phyloP scores from a whole-genome alignment of 1,284 basidiomycete genomes.

The Ustilago trichophora region DNA sequence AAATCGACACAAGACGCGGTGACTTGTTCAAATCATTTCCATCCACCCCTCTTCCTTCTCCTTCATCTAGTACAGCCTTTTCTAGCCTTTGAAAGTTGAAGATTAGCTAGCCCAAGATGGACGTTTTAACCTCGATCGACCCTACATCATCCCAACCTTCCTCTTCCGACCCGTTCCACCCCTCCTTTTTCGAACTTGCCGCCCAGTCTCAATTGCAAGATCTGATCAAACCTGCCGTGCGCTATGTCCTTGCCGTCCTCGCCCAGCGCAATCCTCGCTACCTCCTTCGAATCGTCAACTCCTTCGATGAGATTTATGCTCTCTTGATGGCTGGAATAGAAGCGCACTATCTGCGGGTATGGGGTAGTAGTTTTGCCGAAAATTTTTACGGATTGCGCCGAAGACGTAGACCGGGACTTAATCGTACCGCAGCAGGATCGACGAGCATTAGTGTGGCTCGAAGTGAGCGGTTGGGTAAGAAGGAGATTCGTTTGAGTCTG shows the following conservation, averaged over 20 bases:
- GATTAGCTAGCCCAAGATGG: constrained; percentile 44
- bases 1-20: no score
- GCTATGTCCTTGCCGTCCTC: constrained; percentile 90
- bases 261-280: constrained; percentile 95
- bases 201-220: constrained; percentile 94
- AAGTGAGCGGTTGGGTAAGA: constrained; percentile 40
- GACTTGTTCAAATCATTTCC: no score
- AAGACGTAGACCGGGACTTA: constrained; percentile 73
- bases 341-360: constrained; percentile 83
- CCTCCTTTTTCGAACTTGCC: constrained; percentile 92
- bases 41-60: no score
- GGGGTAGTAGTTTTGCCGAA: constrained; percentile 85
- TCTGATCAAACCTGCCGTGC: constrained; percentile 90
- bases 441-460: constrained; percentile 13
- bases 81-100: no score
- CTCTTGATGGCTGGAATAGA: constrained; percentile 87
- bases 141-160: constrained; percentile 48
- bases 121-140: constrained; percentile 52
- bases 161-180: constrained; percentile 71
- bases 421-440: constrained; percentile 1
- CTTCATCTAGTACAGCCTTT: no score
- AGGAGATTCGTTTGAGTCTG: constrained; percentile 37
- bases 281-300: constrained; percentile 87
- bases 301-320: constrained; percentile 95
- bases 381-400: constrained; percentile 91